Evolutionary conservation across 2,329 filamentous ascomycete species (phyloP).

Genomic region (Penicillium palitans): DNA sequence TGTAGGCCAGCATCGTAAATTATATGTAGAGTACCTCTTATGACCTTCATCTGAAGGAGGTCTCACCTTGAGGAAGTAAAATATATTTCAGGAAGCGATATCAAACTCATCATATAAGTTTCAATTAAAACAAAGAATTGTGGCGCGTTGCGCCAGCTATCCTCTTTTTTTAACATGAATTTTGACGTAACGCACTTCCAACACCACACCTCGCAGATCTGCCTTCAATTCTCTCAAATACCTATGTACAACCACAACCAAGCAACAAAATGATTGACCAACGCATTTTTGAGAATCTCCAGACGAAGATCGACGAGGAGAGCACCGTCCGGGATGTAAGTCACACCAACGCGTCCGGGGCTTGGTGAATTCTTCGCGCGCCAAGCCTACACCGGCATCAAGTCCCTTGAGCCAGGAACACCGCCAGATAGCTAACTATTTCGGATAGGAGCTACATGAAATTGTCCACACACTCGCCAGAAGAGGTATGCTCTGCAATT

Average conservation of each 20-base stretch:
- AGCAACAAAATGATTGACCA: constrained; percentile 66
- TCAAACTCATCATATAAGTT: neutral
- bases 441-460: constrained; percentile 68
- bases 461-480: constrained; percentile 81
- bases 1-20: neutral
- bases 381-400: constrained; percentile 21
- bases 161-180: neutral
- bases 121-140: neutral
- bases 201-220: constrained; percentile 8
- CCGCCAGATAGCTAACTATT: constrained; percentile 12
- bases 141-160: neutral
- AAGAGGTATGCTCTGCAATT: constrained; percentile 52
- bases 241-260: constrained; percentile 2
- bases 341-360: constrained; percentile 11
- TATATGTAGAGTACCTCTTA: neutral
- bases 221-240: constrained; percentile 10
- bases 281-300: constrained; percentile 81
- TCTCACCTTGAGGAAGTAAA: neutral
- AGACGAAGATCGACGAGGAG: constrained; percentile 88
- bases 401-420: constrained; percentile 9
- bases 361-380: constrained; percentile 19
- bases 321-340: constrained; percentile 71
- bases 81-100: neutral
- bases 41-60: neutral
- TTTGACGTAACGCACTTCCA: constrained; percentile 20